A percentile compares a stretch with the other conserved stretches of the same genome.
These are phyloP conservation scores for Juglanconis oblonga DNA, from an alignment of 2,329 filamentous ascomycete genomes.

Conservation along the genomic window DNA sequence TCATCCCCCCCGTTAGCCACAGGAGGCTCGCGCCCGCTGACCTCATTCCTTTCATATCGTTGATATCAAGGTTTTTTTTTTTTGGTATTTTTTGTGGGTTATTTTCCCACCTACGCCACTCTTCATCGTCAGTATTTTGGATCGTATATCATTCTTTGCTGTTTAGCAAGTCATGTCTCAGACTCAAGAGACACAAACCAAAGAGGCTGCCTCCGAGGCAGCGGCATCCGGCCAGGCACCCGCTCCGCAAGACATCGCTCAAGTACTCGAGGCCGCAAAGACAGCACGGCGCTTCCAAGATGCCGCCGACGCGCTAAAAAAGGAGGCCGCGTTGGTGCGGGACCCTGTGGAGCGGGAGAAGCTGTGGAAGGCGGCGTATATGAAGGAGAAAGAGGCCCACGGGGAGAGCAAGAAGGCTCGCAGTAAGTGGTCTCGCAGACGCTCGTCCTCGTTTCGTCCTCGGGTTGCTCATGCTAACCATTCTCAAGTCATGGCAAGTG, in stretches of 20 bases:
- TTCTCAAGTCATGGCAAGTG: constrained; percentile 11
- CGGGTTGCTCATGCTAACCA: neutral
- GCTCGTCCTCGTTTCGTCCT: neutral
- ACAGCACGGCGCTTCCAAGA: constrained; percentile 15
- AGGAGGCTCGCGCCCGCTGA: neutral
- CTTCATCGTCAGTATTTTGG: neutral
- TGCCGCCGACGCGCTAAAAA: constrained; percentile 16
- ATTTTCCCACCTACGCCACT: neutral
- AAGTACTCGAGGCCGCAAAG: constrained; percentile 13
- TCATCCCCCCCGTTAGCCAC: constrained; percentile 14
- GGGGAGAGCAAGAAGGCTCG: constrained; percentile 18
- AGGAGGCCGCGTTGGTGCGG: constrained; percentile 8
- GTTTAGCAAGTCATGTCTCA: constrained; percentile 1
- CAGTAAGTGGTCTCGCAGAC: constrained; percentile 5
- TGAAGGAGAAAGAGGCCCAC: constrained; percentile 18
- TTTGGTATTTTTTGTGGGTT: neutral
- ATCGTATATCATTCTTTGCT: neutral
- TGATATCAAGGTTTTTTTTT: neutral
- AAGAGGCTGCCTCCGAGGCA: neutral
- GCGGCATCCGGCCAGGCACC: neutral
- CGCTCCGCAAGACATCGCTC: constrained; percentile 6
- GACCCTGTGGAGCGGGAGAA: constrained; percentile 15
- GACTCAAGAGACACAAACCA: constrained; percentile 2
- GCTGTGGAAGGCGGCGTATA: constrained; percentile 13
- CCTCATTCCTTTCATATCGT: neutral